A percentile compares a stretch with the other conserved stretches of the same genome.
phyloP scores from a whole-genome alignment of 1,139 yeast genomes.

The Suhomyces atakaporum region DNA sequence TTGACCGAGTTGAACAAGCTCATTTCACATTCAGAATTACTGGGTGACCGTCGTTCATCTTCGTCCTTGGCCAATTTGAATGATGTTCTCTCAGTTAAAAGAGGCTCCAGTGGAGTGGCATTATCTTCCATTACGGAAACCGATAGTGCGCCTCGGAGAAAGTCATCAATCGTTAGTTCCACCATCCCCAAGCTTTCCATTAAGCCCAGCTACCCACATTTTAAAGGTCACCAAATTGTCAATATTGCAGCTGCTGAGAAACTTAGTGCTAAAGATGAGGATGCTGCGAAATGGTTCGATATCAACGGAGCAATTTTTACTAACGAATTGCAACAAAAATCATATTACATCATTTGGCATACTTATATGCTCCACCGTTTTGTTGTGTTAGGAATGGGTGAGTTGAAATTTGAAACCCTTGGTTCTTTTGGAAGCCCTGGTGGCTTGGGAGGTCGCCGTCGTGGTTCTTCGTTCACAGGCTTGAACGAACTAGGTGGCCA shows the following conservation, averaged over 20 bases:
- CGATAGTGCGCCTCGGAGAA: slow-evolving; percentile 20
- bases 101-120: slow-evolving; percentile 25
- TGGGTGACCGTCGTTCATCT: slow-evolving; percentile 36
- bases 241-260: slow-evolving; percentile 6
- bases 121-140: slow-evolving; percentile 21
- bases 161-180: slow-evolving; percentile 29
- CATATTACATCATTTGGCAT: slow-evolving; percentile 41
- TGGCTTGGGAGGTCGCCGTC: slow-evolving; percentile 22
- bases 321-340: slow-evolving; percentile 41
- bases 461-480: slow-evolving; percentile 42
- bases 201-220: slow-evolving; percentile 29
- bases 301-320: slow-evolving; percentile 44
- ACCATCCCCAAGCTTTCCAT: slow-evolving; percentile 36
- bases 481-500: slow-evolving; percentile 44
- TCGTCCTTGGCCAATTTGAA: slow-evolving; percentile 39
- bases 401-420: slow-evolving; percentile 31
- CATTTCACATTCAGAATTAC: slow-evolving; percentile 38
- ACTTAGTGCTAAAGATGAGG: slow-evolving; percentile 4
- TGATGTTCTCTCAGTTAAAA: slow-evolving; percentile 26
- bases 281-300: slow-evolving; percentile 20
- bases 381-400: slow-evolving; percentile 40
- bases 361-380: slow-evolving; percentile 22
- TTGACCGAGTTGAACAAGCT: slow-evolving; percentile 41
- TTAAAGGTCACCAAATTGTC: slow-evolving; percentile 13
- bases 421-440: slow-evolving; percentile 22